Conservation (phyloP, 2,329 filamentous ascomycete species). For the Aspergillus sp. region DNA sequence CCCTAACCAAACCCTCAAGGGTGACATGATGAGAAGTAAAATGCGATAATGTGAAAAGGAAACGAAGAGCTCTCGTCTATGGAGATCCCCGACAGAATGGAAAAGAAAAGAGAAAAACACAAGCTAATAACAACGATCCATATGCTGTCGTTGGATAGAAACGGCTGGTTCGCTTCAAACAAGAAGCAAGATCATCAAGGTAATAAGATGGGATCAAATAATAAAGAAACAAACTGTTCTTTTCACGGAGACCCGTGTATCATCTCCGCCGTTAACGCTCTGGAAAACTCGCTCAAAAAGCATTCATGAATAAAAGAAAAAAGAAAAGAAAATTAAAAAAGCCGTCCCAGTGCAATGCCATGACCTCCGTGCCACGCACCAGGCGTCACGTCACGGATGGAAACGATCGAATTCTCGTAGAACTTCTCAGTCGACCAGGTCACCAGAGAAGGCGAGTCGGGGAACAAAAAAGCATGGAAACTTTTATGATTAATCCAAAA, state of each 20-base stretch:
- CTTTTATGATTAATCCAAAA: constrained; percentile 9
- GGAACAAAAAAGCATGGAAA: too few relatives aligned
- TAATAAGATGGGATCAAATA: constrained; percentile 7
- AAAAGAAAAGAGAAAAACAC: not conserved
- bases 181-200: not conserved
- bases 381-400: constrained; percentile 8
- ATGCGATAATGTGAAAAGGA: not conserved
- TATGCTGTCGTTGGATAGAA: not conserved
- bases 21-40: constrained; percentile 2
- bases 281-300: constrained; percentile 5
- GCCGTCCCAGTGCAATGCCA: not conserved
- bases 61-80: not conserved
- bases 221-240: constrained; percentile 17
- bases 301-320: constrained; percentile 4
- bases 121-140: not conserved
- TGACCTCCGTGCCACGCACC: constrained; percentile 12
- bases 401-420: constrained; percentile 3
- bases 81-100: not conserved
- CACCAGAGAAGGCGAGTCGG: too few relatives aligned
- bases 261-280: constrained; percentile 33
- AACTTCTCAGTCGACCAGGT: too few relatives aligned
- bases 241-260: constrained; percentile 38
- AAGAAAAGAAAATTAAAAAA: constrained; percentile 3
- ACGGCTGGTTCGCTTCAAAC: not conserved
- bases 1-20: constrained; percentile 11